Base-by-base conservation (phyloP, 345 rosid genomes). In the Aegle marmelos region DNA sequence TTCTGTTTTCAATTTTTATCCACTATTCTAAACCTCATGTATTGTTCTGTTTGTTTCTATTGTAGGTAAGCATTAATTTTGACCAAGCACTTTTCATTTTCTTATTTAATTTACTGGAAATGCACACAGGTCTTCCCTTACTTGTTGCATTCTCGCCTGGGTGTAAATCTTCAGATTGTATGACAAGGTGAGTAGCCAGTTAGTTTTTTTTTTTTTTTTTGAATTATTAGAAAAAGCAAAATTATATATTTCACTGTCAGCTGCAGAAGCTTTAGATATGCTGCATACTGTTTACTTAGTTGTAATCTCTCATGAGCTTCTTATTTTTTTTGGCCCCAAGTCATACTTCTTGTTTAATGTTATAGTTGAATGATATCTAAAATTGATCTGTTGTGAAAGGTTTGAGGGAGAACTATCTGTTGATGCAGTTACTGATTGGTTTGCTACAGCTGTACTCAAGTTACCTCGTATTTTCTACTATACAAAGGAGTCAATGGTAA, bases 401-500 rank as follows among this genome's bases (percentile, higher is more conserved):
- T 91, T 86, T 89, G 90, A 85, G 75, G 97, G 93, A 72, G 92
- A 89, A 76, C 86, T 89, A 36, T 91, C 95, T 58, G 79, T 86
- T 58, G 97, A 95, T 85, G 89, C 93, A 66, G 84, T 95, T 68
- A 86, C 89, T 7, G 93, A 93, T 85, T 93, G 99, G 99, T 88
- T 93, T 84, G 92, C 98, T 2, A 90, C 91, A 48, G 64, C 79
- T 37, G 80, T 93, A 53, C 91, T 95, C 68, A 77, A 83, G 61
- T 88, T 95, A 79, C 99, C 99, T 74, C 92, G 98, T 80, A 90
- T 95, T 83, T 89, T 88, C 74, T 95, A 90, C 86, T 80, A 92
- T 78, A 85, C 97, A 66, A 92, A 87, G 88, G 99, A 95, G 76
- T 79, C 99, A 79, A 79, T 95, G 92, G 99, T 95, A 91, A 82